phyloP scores from a whole-genome alignment of 352 stramenopile genomes.

The Hyaloperonospora arabidopsidis region DNA sequence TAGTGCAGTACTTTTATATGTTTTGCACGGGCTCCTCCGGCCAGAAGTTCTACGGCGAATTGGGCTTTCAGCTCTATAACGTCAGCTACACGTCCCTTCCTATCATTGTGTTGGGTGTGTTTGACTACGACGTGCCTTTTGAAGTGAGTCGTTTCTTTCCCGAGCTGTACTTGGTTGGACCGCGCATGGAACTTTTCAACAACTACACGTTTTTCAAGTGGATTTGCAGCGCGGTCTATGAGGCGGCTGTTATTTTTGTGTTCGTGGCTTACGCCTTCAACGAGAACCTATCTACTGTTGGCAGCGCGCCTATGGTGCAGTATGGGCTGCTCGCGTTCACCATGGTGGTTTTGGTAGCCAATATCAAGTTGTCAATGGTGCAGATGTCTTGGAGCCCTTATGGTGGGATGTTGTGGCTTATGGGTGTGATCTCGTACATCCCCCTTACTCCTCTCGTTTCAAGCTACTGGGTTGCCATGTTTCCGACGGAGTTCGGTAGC shows the following conservation, averaged over 20 bases:
- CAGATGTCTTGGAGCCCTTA: conserved; percentile 73
- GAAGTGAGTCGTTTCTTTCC: conserved; percentile 54
- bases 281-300: conserved; percentile 54
- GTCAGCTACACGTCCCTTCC: conserved; percentile 90
- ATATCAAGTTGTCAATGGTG: conserved; percentile 85
- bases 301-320: conserved; percentile 87
- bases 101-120: conserved; percentile 75
- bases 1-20: conserved; percentile 88
- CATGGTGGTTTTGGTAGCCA: conserved; percentile 89
- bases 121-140: conserved; percentile 79
- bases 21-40: conserved; percentile 88
- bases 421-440: conserved; percentile 61
- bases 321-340: conserved; percentile 90
- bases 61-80: conserved; percentile 88
- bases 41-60: conserved; percentile 76
- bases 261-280: conserved; percentile 71
- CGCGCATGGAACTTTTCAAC: conserved; percentile 76
- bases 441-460: conserved; percentile 53
- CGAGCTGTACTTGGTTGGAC: conserved; percentile 66
- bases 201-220: conserved; percentile 80
- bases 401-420: conserved; percentile 40
- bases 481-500: conserved; percentile 58
- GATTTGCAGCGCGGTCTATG: conserved; percentile 72
- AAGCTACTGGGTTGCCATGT: conserved; percentile 57
- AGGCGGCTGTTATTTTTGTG: conserved; percentile 59